Evolutionary conservation across 371 early-diverging fungal species (phyloP), one percentile per base, ranked within the genome.

Genomic region (Apophysomyces variabilis): DNA sequence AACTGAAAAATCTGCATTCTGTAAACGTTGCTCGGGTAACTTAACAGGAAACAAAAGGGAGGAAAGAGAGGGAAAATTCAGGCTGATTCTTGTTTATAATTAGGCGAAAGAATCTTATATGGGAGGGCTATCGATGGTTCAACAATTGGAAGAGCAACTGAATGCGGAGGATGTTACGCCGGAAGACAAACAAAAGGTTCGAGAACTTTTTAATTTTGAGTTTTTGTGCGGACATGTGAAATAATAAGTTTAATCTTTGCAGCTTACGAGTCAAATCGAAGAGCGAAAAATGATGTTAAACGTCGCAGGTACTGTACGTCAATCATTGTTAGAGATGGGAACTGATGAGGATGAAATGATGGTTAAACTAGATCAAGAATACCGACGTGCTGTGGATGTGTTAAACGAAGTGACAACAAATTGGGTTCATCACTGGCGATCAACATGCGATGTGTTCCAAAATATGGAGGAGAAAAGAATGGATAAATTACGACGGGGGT

Each of bases 391-490:
- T 13, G 66, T 73, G 14, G 79, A 77, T 7, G 73, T 74, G 11
- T 67, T 66, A 9, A 69, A 71, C 36, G 18, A 60, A 8, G 74
- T 80, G 1, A 76, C 74, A 26, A 67, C 66, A 11, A 71, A 71
- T 14, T 83, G 78, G 75, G 66, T 72, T 1, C 37, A 67, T 35
- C 74, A 75, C 57, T 80, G 80, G 77, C 66, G 57, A 47, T 38
- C 61, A 18, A 62, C 71, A 14, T 75, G 79, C 45, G 69, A 78
- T 64, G 57, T 67, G 7, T 79, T 70, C 59, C 83, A 82, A 62
- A 75, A 78, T 2, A 71, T 82, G 78, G 83, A 82, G 58, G 68
- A 76, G 7, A 73, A 75, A 16, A 68, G 80, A 54, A 75, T 79
- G 21, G 62, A 65, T 45, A 77, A 75, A 64, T 61, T 82, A 35